Evolutionary conservation across 2,329 filamentous ascomycete species (phyloP), one percentile per base, ranked within the genome.

Genomic region (Ophiostoma sp.): DNA sequence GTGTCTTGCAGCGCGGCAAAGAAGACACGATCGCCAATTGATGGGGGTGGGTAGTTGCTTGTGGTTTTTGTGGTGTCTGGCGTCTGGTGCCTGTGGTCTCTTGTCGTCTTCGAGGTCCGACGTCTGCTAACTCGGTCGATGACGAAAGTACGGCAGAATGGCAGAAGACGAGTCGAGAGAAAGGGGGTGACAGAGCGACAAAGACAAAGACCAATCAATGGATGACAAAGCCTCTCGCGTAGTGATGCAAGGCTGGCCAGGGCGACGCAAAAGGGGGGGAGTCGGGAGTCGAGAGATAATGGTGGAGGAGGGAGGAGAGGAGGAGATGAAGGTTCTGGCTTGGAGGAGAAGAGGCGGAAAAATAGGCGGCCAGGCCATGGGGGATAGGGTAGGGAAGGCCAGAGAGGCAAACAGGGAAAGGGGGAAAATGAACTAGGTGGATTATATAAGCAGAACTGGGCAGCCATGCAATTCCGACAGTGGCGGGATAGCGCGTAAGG

Each of bases 21-120:
- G 35, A 65, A 65, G 62, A 65, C 62, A 65, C 62, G n/a, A 39
- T 65, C 33, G 62, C 62, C 31, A 65, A 23, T 65, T 39, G 62
- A 39, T n/a, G 60, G 60, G 60, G 60, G 33, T 64, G 60, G 33
- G 35, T 39, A 17, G 60, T 35, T 35, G 31, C 15, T 36, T 7
- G 33, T n/a, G 17, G 20, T 36, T 23, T n/a, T 15, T 39, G 10
- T 23, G 20, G 33, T 20, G 7, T 20, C 6, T n/a, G 20, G 23
- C 23, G 54, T 15, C 15, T 57, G 52, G 10, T 41, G 39, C 11
- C 39, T 1, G 27, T 31, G 11, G 17, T n/a, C 17, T 64, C 6
- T 64, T 11, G 60, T 36, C 6, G 27, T 36, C 60, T 64, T n/a
- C 52, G 20, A 20, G 31, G 31, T n/a, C 20, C 17, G 23, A 39